Evolutionary conservation across 345 rosid species (phyloP), one percentile per base, ranked within the genome.

Genomic region (Populus pruinosa): DNA sequence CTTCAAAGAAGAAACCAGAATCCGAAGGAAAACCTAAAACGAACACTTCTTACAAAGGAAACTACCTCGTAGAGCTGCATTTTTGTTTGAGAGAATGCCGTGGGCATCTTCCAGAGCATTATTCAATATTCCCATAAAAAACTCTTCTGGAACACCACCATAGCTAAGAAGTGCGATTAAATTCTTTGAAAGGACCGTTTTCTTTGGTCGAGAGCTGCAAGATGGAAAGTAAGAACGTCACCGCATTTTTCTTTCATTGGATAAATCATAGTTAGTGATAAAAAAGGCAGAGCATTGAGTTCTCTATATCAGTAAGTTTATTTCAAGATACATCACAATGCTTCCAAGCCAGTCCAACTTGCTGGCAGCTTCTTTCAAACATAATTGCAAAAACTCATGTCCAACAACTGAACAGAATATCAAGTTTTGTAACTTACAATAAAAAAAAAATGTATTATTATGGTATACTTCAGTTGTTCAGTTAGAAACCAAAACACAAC

Each of bases 61-160:
- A 56, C 70, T 35, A 94, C 98, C 94, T 85, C 64, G 89, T 29
- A 87, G 55, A 13, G 97, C 97, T 23, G 87, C 76, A 35, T 82
- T 86, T 66, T 61, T 85, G n/a, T 81, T 86, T 50, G 85, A 18
- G 77, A 87, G 83, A 77, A 75, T 83, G 76, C 71, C 33, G 11
- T 74, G 67, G 5, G 89, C 85, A 70, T 90, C 93, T 74, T 88
- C 91, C 71, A 95, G 69, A 5, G 91, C 85, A 70, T 55, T 84
- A 36, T 44, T 70, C 82, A 91, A 62, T 53, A 88, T 71, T 49
- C 85, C 86, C 88, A 88, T 59, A 76, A 94, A 89, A 72, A 86
- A 85, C 0, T 75, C 85, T 25, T 89, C n/a, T 1, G 99, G 93
- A 68, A 95, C 86, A 53, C 97, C 96, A 53, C 98, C 98, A 84